Conservation (phyloP, 805 yeast species). For the Millerozyma miso region DNA sequence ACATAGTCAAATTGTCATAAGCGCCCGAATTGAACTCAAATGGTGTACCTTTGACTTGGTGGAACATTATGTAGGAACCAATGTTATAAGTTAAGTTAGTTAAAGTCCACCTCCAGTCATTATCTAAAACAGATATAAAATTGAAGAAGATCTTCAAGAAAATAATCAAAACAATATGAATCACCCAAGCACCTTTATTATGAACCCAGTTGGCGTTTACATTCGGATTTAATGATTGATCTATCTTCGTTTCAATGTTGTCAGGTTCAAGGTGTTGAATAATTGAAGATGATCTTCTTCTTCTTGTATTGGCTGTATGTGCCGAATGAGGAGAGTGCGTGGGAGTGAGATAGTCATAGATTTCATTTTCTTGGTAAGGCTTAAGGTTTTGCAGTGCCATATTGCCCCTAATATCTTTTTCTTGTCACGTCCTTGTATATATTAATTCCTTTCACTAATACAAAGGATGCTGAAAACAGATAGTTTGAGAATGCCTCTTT, state of each 20-base stretch:
- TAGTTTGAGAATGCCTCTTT: not conserved
- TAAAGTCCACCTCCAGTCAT: slow-evolving; percentile 88
- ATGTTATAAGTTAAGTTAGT: slow-evolving; percentile 86
- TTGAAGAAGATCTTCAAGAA: slow-evolving; percentile 74
- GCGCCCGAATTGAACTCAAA: slow-evolving; percentile 97
- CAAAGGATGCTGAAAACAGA: not conserved
- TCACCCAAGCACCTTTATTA: slow-evolving; percentile 93
- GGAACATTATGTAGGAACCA: slow-evolving; percentile 95
- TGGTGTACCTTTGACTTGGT: slow-evolving; percentile 92
- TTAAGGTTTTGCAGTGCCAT: slow-evolving; percentile 4
- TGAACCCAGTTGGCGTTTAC: slow-evolving; percentile 96
- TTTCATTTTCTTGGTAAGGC: slow-evolving; percentile 2
- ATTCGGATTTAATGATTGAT: slow-evolving; percentile 84
- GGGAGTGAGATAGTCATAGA: slow-evolving; percentile 15
- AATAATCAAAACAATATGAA: slow-evolving; percentile 79
- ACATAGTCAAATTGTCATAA: slow-evolving; percentile 92
- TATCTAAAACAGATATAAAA: slow-evolving; percentile 73
- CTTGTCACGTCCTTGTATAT: not conserved
- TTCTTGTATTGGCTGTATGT: slow-evolving; percentile 24
- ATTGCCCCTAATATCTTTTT: too few species aligned
- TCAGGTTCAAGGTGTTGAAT: slow-evolving; percentile 92
- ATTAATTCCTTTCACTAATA: not conserved
- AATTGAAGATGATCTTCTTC: slow-evolving; percentile 80
- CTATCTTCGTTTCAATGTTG: slow-evolving; percentile 84
- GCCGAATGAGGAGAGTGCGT: slow-evolving; percentile 23